A percentile compares a stretch with the other conserved stretches of the same genome.
Evolutionary conservation across 139 green algal species (phyloP).

Genomic region (Ettlia oleoabundans): DNA sequence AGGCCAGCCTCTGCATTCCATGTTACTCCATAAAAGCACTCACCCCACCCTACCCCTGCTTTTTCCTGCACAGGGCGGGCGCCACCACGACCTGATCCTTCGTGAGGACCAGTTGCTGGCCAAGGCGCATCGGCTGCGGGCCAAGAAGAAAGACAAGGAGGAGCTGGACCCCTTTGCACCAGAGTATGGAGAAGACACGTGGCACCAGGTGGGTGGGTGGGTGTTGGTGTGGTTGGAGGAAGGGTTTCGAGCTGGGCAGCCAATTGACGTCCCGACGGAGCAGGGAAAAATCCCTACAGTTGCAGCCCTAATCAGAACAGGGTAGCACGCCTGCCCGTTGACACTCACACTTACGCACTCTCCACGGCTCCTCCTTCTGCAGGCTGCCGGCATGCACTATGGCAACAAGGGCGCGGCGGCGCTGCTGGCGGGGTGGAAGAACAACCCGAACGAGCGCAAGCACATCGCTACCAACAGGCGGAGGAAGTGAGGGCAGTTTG

Average conservation of each 20-base stretch:
- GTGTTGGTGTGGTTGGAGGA: no score
- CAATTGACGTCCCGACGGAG: no score
- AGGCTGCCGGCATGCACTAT: conserved; percentile 38
- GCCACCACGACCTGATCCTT: conserved; percentile 75
- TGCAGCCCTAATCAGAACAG: no score
- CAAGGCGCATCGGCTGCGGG: conserved; percentile 52
- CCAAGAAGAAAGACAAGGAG: conserved; percentile 39
- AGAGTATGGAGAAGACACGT: conserved; percentile 75
- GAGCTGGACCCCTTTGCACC: conserved; percentile 79
- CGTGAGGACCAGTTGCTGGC: conserved; percentile 88
- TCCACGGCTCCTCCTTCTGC: not conserved
- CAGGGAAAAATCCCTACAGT: no score
- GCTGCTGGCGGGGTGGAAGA: conserved; percentile 65
- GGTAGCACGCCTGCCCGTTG: no score
- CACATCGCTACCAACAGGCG: conserved; percentile 75
- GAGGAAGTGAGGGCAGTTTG: conserved; percentile 37
- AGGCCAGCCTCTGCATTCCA: no score
- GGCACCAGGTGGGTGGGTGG: conserved; percentile 62
- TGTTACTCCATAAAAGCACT: no score
- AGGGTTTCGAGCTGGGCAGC: no score
- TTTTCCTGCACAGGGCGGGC: conserved; percentile 61
- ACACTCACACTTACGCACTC: not conserved
- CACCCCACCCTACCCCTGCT: not conserved
- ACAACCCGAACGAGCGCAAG: conserved; percentile 89
- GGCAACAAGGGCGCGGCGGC: conserved; percentile 43